Conservation (phyloP, 2,329 filamentous ascomycete species). For the Pochonia chlamydosporia region DNA sequence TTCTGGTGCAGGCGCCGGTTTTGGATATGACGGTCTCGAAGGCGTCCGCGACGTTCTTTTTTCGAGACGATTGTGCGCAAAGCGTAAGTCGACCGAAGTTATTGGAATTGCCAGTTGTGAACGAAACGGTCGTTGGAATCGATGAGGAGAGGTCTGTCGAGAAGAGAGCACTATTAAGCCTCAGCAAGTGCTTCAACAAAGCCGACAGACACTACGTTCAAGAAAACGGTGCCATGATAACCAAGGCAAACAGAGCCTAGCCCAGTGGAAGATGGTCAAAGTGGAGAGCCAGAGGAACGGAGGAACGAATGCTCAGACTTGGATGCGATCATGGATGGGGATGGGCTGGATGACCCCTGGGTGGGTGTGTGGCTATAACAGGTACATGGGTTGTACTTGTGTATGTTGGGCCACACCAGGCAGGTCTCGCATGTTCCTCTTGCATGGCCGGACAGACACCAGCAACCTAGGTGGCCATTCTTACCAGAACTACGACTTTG, state of each 20-base stretch:
- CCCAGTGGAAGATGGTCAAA: not conserved
- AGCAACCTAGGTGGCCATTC: too few relatives aligned
- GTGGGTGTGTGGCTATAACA: not conserved
- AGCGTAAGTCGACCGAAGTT: not conserved
- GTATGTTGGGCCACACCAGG: too few relatives aligned
- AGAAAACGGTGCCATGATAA: conserved; percentile 5
- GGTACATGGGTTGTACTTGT: not conserved
- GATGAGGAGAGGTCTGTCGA: not conserved
- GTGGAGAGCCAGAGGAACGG: conserved; percentile 8
- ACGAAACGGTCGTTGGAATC: not conserved
- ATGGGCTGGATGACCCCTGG: not conserved
- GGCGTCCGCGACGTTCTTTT: not conserved
- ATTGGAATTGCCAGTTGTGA: not conserved
- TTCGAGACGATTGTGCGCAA: not conserved
- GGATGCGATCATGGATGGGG: conserved; percentile 4
- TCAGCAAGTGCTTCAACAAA: conserved; percentile 6
- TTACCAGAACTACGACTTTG: too few relatives aligned
- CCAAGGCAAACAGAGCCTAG: conserved; percentile 6
- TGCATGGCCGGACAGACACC: too few relatives aligned
- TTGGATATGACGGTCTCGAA: not conserved
- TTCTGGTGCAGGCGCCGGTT: not conserved
- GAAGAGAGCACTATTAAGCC: not conserved
- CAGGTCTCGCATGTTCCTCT: too few relatives aligned
- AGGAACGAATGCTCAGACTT: conserved; percentile 7
- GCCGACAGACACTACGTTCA: not conserved